Base-by-base conservation (phyloP, 148 eudicot genomes). In the Cornus controversa region DNA sequence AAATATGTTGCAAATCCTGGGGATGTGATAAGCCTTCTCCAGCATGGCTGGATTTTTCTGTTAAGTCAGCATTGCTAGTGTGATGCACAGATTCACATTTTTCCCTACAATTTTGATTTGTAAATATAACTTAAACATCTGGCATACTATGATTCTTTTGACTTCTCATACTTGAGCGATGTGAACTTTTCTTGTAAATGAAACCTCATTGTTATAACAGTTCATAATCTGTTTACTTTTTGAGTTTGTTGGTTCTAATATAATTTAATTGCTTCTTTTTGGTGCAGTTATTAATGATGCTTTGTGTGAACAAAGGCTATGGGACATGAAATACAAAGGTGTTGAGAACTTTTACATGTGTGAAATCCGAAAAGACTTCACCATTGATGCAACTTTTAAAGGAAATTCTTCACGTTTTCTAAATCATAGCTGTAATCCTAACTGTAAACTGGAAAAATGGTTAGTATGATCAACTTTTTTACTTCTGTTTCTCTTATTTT, bases 371-470 rank as follows among this genome's bases (percentile, higher is more conserved):
- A 96, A 90, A 78, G 89, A 96, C 78, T 96, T 93, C 78, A 94
- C 91, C 29, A 96, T 96, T 72, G 99, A 96, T 84, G 99, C 99
- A 63, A 93, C 94, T 64, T 91, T 90, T 82, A 96, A 96, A 83
- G 99, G 99, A 36, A 96, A 96, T 75, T 68, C 77, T 40, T 96
- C 99, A 63, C 91, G 99, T 77, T 96, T 96, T 85, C 82, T 96
- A 23, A 96, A 96, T 78, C 99, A 96, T 83, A 93, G 99, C 68
- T 96, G 99, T 80, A 91, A 90, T 76, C 99, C 99, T 53, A 96
- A 96, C 82, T 96, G 99, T 86, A 88, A 91, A 73, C 82, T 96
- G 83, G 99, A 96, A 79, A 96, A 93, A 84, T 96, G 99, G 99
- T 93, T 73, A 90, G 93, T 87, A 23, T 62, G 64, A n/a, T 50